phyloP scores from a whole-genome alignment of 257 asterid genomes.

The Coffea eugenioides region DNA sequence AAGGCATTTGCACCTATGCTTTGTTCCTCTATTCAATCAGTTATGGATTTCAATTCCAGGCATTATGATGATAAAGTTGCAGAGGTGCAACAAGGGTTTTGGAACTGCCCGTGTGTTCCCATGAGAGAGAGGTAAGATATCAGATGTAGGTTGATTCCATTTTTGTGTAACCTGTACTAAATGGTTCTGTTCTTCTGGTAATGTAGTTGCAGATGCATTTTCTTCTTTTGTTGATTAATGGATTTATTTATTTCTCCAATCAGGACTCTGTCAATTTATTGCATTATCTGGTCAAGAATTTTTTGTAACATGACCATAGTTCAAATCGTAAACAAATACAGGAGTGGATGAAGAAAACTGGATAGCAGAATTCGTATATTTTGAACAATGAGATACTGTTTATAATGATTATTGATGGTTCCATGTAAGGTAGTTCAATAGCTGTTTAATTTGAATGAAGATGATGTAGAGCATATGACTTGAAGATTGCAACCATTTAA shows the following conservation, averaged over 20 bases:
- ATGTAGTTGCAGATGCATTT: not conserved
- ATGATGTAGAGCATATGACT: not conserved
- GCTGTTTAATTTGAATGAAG: not conserved
- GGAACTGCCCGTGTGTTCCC: slow-evolving; percentile 95
- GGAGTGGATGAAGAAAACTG: not conserved
- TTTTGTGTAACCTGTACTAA: not conserved
- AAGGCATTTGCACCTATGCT: not conserved
- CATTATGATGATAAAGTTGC: slow-evolving; percentile 92
- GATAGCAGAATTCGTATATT: not conserved
- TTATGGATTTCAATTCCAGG: slow-evolving; percentile 29
- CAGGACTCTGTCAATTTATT: not conserved
- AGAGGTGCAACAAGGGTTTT: slow-evolving; percentile 93
- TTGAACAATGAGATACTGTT: not conserved
- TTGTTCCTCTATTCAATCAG: not conserved
- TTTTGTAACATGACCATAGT: not conserved
- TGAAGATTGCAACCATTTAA: slow-evolving; percentile 5
- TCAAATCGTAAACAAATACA: not conserved
- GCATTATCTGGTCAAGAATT: not conserved
- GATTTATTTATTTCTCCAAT: too few relatives aligned
- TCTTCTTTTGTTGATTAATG: not conserved
- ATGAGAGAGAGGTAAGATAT: slow-evolving; percentile 54
- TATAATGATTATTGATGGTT: not conserved
- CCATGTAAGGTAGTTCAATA: not conserved
- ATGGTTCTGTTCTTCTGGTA: not conserved
- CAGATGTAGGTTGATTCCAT: not conserved